Conservation (phyloP, 345 rosid species). For the Combretum micranthum region DNA sequence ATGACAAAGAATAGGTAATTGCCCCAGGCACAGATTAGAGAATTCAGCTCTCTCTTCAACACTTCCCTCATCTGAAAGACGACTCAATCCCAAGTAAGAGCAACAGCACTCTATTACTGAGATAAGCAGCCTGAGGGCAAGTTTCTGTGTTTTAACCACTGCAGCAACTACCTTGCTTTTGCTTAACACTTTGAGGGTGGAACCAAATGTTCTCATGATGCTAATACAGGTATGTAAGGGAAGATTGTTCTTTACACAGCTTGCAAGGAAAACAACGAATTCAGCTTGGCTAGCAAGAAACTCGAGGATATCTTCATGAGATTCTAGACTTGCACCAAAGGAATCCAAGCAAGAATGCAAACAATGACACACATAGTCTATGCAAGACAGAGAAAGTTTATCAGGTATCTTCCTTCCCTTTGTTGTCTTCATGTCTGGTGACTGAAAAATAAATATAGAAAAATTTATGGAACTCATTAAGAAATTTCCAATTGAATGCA, state of each 20-base stretch:
- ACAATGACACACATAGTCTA: slow-evolving; percentile 37
- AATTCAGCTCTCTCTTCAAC: slow-evolving; percentile 48
- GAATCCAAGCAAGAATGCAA: slow-evolving; percentile 33
- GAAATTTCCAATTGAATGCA: too few relatives aligned
- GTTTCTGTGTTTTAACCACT: slow-evolving; percentile 42
- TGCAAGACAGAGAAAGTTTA: slow-evolving; percentile 42
- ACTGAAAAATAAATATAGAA: slow-evolving; percentile 27
- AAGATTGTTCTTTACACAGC: slow-evolving; percentile 33
- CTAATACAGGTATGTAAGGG: slow-evolving; percentile 37
- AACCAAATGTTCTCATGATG: slow-evolving; percentile 51
- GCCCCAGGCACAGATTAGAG: slow-evolving; percentile 56
- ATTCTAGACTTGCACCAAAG: slow-evolving; percentile 39
- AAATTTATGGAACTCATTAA: too few relatives aligned
- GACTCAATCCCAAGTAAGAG: slow-evolving; percentile 17
- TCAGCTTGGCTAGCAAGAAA: slow-evolving; percentile 63
- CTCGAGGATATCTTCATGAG: slow-evolving; percentile 44
- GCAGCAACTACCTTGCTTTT: slow-evolving; percentile 35
- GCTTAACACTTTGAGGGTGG: slow-evolving; percentile 54
- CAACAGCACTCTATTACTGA: slow-evolving; percentile 36
- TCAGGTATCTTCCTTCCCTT: slow-evolving; percentile 37
- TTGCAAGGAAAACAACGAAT: slow-evolving; percentile 53
- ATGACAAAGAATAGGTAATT: slow-evolving; percentile 68
- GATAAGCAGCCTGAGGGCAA: slow-evolving; percentile 57
- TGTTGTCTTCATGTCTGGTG: slow-evolving; percentile 25
- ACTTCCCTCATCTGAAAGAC: slow-evolving; percentile 28